Evolutionary conservation across 2,329 filamentous ascomycete species (phyloP).

Genomic region (Trichoderma koningiopsis): DNA sequence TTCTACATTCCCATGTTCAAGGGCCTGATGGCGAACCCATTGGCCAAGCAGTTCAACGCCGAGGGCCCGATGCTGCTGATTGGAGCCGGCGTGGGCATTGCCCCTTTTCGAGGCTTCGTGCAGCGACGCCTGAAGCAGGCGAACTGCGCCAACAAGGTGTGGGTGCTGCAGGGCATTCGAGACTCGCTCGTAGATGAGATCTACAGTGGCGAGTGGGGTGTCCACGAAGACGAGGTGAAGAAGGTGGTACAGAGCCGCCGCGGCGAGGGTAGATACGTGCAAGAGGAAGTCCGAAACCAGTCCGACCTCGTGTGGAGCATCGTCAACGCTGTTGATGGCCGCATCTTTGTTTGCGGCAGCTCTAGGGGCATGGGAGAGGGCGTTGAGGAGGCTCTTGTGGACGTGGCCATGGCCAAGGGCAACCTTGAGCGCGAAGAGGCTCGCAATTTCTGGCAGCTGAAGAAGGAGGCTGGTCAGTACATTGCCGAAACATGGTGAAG

Average conservation of each 20-base stretch:
- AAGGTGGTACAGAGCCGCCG: conserved; percentile 75
- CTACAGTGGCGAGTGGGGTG: conserved; percentile 94
- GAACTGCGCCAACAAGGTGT: conserved; percentile 97
- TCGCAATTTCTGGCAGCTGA: conserved; percentile 83
- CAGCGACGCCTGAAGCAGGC: conserved; percentile 90
- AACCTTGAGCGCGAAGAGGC: conserved; percentile 82
- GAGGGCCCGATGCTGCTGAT: conserved; percentile 98
- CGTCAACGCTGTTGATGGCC: conserved; percentile 91
- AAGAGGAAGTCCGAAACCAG: conserved; percentile 89
- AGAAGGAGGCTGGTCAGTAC: conserved; percentile 92
- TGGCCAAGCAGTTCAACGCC: conserved; percentile 86
- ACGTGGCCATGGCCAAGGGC: conserved; percentile 91
- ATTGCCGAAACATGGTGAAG: conserved; percentile 77
- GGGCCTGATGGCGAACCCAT: conserved; percentile 93
- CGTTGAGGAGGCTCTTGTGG: conserved; percentile 82
- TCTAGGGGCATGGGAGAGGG: conserved; percentile 97
- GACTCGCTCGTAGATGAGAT: conserved; percentile 94
- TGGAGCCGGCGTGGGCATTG: conserved; percentile 93
- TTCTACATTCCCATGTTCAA: conserved; percentile 95
- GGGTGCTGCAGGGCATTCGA: conserved; percentile 92
- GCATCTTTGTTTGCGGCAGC: conserved; percentile 94
- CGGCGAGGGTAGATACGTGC: conserved; percentile 86
- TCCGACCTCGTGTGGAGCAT: conserved; percentile 98
- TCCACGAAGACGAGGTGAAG: conserved; percentile 85
- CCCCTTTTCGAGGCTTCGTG: conserved; percentile 96